Base-by-base conservation (phyloP, 768 basidiomycete species). In the Hygrocybe coccinea region DNA sequence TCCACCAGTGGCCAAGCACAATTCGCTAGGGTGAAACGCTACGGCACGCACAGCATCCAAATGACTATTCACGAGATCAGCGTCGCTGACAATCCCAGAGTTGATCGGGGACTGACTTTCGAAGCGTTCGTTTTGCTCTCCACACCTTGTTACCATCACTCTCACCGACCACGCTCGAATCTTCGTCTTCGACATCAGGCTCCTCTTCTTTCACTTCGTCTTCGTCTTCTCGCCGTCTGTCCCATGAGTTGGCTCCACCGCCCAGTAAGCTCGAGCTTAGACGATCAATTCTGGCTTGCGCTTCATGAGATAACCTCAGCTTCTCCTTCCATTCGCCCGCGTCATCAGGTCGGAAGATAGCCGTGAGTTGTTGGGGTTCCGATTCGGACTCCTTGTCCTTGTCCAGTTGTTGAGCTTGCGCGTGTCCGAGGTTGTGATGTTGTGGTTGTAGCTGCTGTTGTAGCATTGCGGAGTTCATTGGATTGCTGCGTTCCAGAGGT, bases 1-100 rank as follows among this genome's bases (percentile, higher is more conserved):
- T 25, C 94, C 91, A 21, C 88, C 97, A 45, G 89, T 92, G n/a
- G 89, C 94, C 52, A 98, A 74, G 64, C 86, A 86, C 43, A 92
- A 72, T 60, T 91, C 90, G 35, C 76, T 86, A 1, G 90, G 90
- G 65, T 93, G 91, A 79, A 97, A 95, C 0, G 90, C 86, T 21
- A 98, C 75, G 6, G 91, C 86, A 52, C 95, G 85, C 38, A 97
- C 93, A 12, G 91, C 85, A 69, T 97, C 95, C 58, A 99, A 76
- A 70, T 99, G 97, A 69, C 93, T 95, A 63, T 47, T 24, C 50
- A 55, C 49, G 46, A 54, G 50, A 60, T 52, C 60, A 57, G 51
- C 50, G 29, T 15, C 57, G 11, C 59, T 56, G 9, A 41, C 43
- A 57, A 57, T 35, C 37, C 41, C 50, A 21, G 50, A 57, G 55